Conservation (phyloP, 768 basidiomycete genomes). For the Scleroderma bovista region DNA sequence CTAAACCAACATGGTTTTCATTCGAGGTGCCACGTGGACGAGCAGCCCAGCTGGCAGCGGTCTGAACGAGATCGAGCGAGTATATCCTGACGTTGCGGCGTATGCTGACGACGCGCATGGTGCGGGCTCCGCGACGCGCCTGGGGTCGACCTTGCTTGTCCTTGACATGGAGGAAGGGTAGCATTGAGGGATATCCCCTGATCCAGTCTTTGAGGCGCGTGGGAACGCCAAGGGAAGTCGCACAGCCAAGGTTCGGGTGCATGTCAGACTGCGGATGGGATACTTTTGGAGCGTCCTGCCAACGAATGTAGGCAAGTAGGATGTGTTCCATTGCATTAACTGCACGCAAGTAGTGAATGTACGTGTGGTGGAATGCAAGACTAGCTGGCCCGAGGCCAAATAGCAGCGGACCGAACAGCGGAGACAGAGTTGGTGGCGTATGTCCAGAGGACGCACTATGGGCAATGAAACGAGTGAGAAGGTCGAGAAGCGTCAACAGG, state of each 20-base stretch:
- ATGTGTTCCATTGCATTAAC: conserved; percentile 90
- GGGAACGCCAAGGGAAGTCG: conserved; percentile 65
- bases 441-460: conserved; percentile 83
- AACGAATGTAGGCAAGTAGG: conserved; percentile 84
- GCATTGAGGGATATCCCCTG: conserved; percentile 78
- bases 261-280: conserved; percentile 23
- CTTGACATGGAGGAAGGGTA: conserved; percentile 53
- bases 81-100: conserved; percentile 84
- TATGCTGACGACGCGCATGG: conserved; percentile 72
- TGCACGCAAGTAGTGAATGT: conserved; percentile 70
- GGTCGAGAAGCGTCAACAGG: conserved; percentile 66
- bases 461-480: conserved; percentile 77
- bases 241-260: conserved; percentile 37
- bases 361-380: conserved; percentile 51
- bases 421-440: conserved; percentile 84
- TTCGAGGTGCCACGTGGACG: conserved; percentile 24
- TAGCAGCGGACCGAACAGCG: conserved; percentile 83
- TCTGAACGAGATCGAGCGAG: conserved; percentile 76
- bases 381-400: conserved; percentile 69
- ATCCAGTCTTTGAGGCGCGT: conserved; percentile 89
- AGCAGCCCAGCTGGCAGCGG: conserved; percentile 44
- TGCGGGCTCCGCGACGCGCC: conserved; percentile 70
- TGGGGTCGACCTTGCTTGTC: conserved; percentile 48
- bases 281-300: conserved; percentile 56
- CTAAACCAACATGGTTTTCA: conserved; percentile 33